These are phyloP conservation scores for Colletotrichum liaoningense DNA, from an alignment of 2,329 filamentous ascomycete species.

Conservation along the genomic window DNA sequence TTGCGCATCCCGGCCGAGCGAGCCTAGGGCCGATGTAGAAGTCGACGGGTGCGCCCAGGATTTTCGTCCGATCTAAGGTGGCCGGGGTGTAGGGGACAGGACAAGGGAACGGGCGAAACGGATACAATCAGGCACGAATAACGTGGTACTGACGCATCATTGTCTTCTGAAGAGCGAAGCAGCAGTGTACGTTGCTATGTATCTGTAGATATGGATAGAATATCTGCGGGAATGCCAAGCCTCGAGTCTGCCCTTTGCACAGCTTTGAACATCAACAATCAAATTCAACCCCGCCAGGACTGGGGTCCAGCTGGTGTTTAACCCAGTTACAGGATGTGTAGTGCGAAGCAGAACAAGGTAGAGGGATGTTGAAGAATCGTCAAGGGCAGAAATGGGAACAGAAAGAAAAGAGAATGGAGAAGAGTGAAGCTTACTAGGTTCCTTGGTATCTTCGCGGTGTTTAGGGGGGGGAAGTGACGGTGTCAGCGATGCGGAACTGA, in stretches of 20 bases:
- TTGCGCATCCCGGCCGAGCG: not conserved
- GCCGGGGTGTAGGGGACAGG: too few relatives aligned
- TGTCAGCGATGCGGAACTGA: conserved; percentile 20
- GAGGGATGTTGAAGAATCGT: not conserved
- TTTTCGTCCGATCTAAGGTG: conserved; percentile 23
- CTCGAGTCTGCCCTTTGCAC: conserved; percentile 18
- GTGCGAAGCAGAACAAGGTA: conserved; percentile 1
- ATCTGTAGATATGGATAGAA: conserved; percentile 12
- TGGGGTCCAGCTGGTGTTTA: not conserved
- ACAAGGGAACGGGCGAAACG: not conserved
- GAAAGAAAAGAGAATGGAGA: conserved; percentile 14
- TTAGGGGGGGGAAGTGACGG: conserved; percentile 1
- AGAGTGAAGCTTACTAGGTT: conserved; percentile 33
- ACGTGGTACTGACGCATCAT: conserved; percentile 3
- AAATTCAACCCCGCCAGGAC: not conserved
- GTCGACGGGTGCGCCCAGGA: conserved; percentile 12
- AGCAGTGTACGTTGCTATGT: not conserved
- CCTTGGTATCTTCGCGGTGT: conserved; percentile 19
- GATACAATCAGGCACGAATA: conserved; percentile 4
- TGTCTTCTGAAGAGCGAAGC: not conserved
- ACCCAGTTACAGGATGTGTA: not conserved
- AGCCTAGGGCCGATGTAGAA: conserved; percentile 11
- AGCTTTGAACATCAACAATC: not conserved
- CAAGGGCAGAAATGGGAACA: not conserved
- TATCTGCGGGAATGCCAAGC: conserved; percentile 23